Evolutionary conservation across 2,329 filamentous ascomycete species (phyloP), one percentile per base, ranked within the genome.

Genomic region (Pestalotiopsis sp.): DNA sequence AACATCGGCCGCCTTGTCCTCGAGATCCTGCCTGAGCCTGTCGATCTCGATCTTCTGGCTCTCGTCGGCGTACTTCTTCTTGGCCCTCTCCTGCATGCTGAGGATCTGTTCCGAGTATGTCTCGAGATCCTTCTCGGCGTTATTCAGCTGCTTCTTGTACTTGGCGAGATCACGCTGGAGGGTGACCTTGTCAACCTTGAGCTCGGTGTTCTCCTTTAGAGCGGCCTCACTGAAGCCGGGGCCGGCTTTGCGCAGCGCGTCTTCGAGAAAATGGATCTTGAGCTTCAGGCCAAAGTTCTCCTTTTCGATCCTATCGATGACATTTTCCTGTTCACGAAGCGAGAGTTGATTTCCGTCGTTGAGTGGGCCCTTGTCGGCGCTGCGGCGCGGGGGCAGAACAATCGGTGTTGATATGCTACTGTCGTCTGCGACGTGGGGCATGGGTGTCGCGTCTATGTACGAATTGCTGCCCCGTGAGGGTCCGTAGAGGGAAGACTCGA

Each of bases 231-330:
- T 97, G 83, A 95, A 96, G 67, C 95, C 94, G 7, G 93, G 94
- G 0, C 95, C 95, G 67, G 92, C 90, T 79, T 97, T 97, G 66
- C 91, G 89, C 64, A 99, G 82, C 14, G 93, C 93, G 74, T 98
- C 94, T 79, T 99, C 94, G 68, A 99, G 87, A 79, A 97, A 99
- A 80, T 98, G 94, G 66, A 98, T 97, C 80, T 97, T 98, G 74
- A 98, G 87, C 81, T 98, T 98, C 66, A 99, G 86, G 27, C 94
- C 94, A 78, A 98, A 99, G 77, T 99, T 99, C 77, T 98, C 96
- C 83, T 99, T 99, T 78, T 98, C 94, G 75, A 99, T 95, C 77
- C 93, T 93, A 82, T 98, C 93, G 74, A 99, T 95, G 73, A 96
- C 92, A 74, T 94, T 94, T 81, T 98, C 96, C 80, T 99, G 96